A percentile compares a stretch with the other conserved stretches of the same genome.
phyloP scores from a whole-genome alignment of 176 grass and related monocot species.

The Oryza rufipogon region DNA sequence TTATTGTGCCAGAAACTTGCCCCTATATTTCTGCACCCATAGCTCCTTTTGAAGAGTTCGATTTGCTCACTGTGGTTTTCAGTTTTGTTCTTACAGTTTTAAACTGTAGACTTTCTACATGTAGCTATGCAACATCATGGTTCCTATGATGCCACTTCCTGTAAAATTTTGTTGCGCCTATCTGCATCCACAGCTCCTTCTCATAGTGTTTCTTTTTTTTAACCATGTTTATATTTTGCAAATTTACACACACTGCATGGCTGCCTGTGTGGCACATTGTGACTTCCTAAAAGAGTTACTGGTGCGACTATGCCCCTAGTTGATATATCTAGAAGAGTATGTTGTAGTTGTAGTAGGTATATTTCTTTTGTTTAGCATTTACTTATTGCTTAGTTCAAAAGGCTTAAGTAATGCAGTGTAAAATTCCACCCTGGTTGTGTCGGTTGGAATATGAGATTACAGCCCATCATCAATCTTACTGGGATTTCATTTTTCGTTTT shows the following conservation, averaged over 20 bases:
- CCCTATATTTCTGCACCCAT: conserved; percentile 48
- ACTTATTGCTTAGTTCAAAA: not conserved
- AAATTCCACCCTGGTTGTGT: not conserved
- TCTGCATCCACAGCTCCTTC: not conserved
- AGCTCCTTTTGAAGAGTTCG: not conserved
- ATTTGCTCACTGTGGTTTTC: not conserved
- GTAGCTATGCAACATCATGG: not conserved
- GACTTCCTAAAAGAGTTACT: not conserved
- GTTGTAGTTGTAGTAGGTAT: not conserved
- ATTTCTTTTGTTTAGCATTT: not conserved
- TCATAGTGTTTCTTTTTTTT: not conserved
- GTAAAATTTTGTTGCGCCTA: not conserved
- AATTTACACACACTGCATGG: not conserved
- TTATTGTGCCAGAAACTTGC: conserved; percentile 62
- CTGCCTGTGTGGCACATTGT: not conserved
- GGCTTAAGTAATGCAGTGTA: not conserved
- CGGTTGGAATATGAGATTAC: not conserved
- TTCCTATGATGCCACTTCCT: conserved; percentile 1
- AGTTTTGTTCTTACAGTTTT: not conserved
- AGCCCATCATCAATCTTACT: not conserved
- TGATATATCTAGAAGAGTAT: not conserved
- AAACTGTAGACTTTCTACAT: not conserved
- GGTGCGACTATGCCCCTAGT: not conserved
- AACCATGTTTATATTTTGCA: not conserved
- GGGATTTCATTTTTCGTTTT: no score